Evolutionary conservation across 2,329 filamentous ascomycete genomes (phyloP).

Genomic region (Tothia fuscella): DNA sequence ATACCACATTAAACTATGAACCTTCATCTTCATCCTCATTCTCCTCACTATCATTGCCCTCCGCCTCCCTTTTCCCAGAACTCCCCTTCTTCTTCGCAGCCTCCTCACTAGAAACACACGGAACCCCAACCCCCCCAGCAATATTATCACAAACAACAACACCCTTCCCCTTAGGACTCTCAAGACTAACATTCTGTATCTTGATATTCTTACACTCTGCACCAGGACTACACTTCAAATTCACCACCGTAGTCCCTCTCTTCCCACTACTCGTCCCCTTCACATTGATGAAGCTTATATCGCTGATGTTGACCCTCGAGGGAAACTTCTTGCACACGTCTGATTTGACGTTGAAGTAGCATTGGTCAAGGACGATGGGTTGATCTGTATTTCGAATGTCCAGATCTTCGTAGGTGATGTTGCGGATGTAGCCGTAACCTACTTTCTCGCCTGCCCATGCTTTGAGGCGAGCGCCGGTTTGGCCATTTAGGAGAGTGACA

Average conservation of each 20-base stretch:
- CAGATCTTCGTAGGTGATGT: slow-evolving; percentile 51
- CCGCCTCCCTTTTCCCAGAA: too few species aligned
- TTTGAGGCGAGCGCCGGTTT: slow-evolving; percentile 48
- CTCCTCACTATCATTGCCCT: neutral
- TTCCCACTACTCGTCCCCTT: slow-evolving; percentile 45
- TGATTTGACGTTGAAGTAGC: slow-evolving; percentile 47
- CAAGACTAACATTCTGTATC: slow-evolving; percentile 43
- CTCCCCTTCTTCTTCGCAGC: neutral
- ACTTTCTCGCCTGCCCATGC: slow-evolving; percentile 46
- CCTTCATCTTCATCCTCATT: neutral
- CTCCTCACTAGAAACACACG: slow-evolving; percentile 21
- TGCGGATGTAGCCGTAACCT: slow-evolving; percentile 49
- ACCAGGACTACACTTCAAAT: slow-evolving; percentile 44
- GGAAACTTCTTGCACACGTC: slow-evolving; percentile 42
- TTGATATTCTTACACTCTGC: slow-evolving; percentile 45
- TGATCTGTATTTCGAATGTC: slow-evolving; percentile 47
- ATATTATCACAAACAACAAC: slow-evolving; percentile 41
- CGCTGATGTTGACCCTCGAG: slow-evolving; percentile 45
- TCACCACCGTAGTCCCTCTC: slow-evolving; percentile 42
- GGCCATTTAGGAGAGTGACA: slow-evolving; percentile 41
- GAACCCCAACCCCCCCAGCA: slow-evolving; percentile 28
- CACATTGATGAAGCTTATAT: slow-evolving; percentile 48
- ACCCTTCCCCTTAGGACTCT: slow-evolving; percentile 30
- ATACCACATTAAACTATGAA: too few species aligned
- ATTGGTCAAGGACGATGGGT: slow-evolving; percentile 47